phyloP scores from a whole-genome alignment of 352 stramenopile species.

The Thalassiosira ordinaria region DNA sequence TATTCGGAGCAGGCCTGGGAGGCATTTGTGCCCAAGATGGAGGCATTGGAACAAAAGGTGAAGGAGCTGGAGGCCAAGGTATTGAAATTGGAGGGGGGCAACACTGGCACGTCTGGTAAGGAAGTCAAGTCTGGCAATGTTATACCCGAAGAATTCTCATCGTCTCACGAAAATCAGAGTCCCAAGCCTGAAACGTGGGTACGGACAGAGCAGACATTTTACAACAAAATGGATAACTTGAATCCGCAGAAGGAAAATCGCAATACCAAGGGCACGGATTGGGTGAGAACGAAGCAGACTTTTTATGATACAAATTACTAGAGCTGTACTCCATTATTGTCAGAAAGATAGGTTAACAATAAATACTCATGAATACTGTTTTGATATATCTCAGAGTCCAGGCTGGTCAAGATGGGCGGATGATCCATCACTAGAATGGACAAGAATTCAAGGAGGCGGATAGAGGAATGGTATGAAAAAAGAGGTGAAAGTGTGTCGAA shows the following conservation, averaged over 20 bases:
- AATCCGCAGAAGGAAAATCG: constrained; percentile 22
- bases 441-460: constrained; percentile 14
- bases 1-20: constrained; percentile 79
- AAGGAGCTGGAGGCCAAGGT: constrained; percentile 66
- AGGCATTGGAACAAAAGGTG: constrained; percentile 78
- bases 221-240: too few species aligned
- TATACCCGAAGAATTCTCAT: constrained; percentile 4
- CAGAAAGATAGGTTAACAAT: neutral
- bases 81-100: constrained; percentile 19
- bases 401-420: constrained; percentile 21
- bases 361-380: neutral
- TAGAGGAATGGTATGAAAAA: too few species aligned
- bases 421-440: constrained; percentile 19
- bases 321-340: neutral
- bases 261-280: constrained; percentile 25
- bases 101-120: neutral
- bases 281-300: constrained; percentile 44
- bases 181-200: constrained; percentile 23
- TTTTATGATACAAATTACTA: constrained; percentile 54
- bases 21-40: constrained; percentile 75
- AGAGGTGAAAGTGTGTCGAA: too few species aligned
- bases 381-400: constrained; percentile 4
- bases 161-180: neutral
- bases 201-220: too few species aligned
- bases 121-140: constrained; percentile 27